Base-by-base conservation (phyloP, 2,329 filamentous ascomycete species). In the Diaporthe sp. region DNA sequence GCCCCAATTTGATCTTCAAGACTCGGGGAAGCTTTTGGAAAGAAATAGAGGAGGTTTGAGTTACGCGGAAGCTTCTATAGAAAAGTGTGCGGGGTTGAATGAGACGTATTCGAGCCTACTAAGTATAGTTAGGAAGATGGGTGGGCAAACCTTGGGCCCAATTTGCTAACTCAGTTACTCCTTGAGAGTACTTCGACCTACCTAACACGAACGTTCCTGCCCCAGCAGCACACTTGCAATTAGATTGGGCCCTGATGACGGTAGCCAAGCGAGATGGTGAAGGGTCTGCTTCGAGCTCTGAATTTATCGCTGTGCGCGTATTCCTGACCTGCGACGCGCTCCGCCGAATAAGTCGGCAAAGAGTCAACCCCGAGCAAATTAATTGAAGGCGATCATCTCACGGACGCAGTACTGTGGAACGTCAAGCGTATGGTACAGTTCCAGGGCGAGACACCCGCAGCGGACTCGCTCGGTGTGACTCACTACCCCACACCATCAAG, bases 1-100 rank as follows among this genome's bases (percentile, higher is more conserved):
- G 60, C 3, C 60, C 72, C 22, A 57, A 68, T 31, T 31, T 74
- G 25, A 5, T 87, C 88, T 77, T 63, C 58, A 63, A 63, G 58
- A 37, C 58, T 20, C 37, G 58, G 42, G 58, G 58, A 12, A 20
- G 42, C 42, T 20, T 20, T 17, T 44, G 17, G 42, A 44, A 44
- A 44, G 42, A 44, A 17, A 44, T 44, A 20, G 42, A 44, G 4
- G 15, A 39, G 37, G 37, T 12, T 39, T 39, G 37, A 39, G 37
- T 12, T 39, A 39, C 37, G 37, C 12, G 37, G 37, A 0, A 39
- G 37, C 37, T 39, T 39, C 37, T 39, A 39, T 39, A 39, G 37
- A 39, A 39, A 39, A 15, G 3, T 39, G 37, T 39, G 37, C 1
- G 3, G 37, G 37, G 37, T 39, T 10, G 37, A 39, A 39, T 1